Conservation (phyloP, 495 filamentous ascomycete genomes). For the Penicillium tannophilum region DNA sequence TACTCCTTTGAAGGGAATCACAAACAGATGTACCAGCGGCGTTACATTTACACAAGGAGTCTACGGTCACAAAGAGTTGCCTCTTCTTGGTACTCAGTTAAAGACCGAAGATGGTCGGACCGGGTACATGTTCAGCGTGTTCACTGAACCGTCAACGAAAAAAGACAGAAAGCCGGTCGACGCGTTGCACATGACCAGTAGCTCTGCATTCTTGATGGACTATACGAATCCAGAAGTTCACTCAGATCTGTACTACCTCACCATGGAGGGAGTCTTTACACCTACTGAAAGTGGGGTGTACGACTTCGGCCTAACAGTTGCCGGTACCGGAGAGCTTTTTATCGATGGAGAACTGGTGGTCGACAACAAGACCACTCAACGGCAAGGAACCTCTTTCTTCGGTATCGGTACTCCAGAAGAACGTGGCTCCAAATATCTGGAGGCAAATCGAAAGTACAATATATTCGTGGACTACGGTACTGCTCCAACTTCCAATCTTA, state of each 20-base stretch:
- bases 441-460: slow-evolving; percentile 57
- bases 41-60: slow-evolving; percentile 46
- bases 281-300: slow-evolving; percentile 63
- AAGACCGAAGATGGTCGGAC: slow-evolving; percentile 36
- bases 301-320: slow-evolving; percentile 71
- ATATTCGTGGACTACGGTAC: slow-evolving; percentile 52
- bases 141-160: slow-evolving; percentile 50
- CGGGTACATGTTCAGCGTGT: slow-evolving; percentile 58
- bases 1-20: slow-evolving; percentile 64
- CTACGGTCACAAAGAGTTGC: slow-evolving; percentile 59
- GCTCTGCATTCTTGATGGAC: slow-evolving; percentile 60
- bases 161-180: slow-evolving; percentile 2
- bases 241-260: slow-evolving; percentile 51
- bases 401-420: slow-evolving; percentile 60
- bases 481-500: slow-evolving; percentile 44
- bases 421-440: slow-evolving; percentile 49
- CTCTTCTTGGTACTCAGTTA: slow-evolving; percentile 46
- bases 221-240: slow-evolving; percentile 57
- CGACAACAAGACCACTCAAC: slow-evolving; percentile 60
- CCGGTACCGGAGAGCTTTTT: slow-evolving; percentile 67
- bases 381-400: slow-evolving; percentile 58
- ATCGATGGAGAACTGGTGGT: slow-evolving; percentile 69
- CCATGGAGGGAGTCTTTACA: slow-evolving; percentile 55
- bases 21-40: slow-evolving; percentile 38
- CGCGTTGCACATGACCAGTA: slow-evolving; percentile 35